Evolutionary conservation across 176 grass and related monocot species (phyloP).

Genomic region (Aechmea fasciata): DNA sequence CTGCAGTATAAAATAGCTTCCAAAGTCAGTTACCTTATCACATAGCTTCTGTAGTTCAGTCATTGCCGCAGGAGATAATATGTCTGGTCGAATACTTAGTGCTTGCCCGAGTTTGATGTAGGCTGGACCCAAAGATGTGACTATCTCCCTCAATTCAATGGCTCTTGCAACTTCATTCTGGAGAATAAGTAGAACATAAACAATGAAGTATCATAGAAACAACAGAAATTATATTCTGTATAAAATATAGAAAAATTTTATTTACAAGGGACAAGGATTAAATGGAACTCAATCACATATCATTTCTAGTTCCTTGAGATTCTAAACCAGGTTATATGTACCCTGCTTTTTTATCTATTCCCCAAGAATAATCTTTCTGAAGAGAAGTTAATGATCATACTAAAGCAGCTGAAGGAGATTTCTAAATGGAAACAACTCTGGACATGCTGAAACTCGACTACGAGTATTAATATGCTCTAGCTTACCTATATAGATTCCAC

Average conservation of each 20-base stretch:
- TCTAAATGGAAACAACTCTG: no score
- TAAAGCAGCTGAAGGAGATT: no score
- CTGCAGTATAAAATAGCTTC: background rate
- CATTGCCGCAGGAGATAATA: conserved; percentile 93
- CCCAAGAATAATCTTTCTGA: no score
- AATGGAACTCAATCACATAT: no score
- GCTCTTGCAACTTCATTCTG: conserved; percentile 80
- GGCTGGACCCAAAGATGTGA: conserved; percentile 86
- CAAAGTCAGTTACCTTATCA: conserved; percentile 47
- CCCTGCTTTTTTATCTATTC: no score
- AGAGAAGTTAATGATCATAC: no score
- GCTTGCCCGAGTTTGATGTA: conserved; percentile 97
- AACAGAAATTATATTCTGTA: background rate
- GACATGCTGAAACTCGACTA: no score
- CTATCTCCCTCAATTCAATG: conserved; percentile 94
- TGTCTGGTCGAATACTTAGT: conserved; percentile 83
- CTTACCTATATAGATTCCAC: no score
- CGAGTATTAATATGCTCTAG: no score
- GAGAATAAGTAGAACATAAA: background rate
- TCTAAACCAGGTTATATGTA: no score
- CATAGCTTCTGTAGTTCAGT: conserved; percentile 87
- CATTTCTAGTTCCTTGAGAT: no score
- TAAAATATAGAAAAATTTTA: background rate
- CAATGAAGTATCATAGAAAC: background rate
- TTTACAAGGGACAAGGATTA: no score